Base-by-base conservation (phyloP, 345 rosid species). In the Citrus maxima region DNA sequence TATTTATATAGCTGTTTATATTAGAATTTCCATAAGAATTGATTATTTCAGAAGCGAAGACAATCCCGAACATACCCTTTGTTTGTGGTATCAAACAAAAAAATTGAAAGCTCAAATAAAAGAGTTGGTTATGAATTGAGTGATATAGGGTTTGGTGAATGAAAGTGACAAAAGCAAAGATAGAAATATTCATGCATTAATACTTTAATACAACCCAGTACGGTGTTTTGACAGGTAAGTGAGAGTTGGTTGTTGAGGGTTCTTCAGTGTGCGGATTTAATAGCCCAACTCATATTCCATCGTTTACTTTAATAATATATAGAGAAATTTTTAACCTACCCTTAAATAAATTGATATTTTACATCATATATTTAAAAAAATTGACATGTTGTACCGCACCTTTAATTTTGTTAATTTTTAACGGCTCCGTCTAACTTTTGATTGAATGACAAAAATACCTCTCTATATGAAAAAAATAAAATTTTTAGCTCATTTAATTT, bases 341-440 rank as follows among this genome's bases (percentile, higher is more conserved):
- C 0, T 0, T 30, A 30, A 30, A 30, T 30, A 30, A 30, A 30
- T 30, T 30, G 0, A 30, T 0, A 30, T 30, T 30, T 30, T 30
- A 30, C 0, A 30, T 0, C 4, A 0, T 0, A 0, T 0, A 30
- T 0, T 3, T 3, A 30, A 3, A 3, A 30, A 30, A 30, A 3
- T 30, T 30, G 0, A 30, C 0, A 0, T 30, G 4, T 3, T 30
- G 0, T 0, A 30, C 0, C 4, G 32, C 0, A 30, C 4, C 0
- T 0, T 30, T 3, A 30, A 30, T 30, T 30, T 1, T 0, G 0
- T 30, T 30, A 30, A 30, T 3, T 30, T 30, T 30, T 30, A 30
- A 30, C 32, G 32, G 4, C 0, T 30, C 4, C 4, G 32, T 30
- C 32, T 30, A 30, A 30, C 4, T 30, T 30, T 0, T 30, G 3